These are phyloP conservation scores for Bertia moriformis DNA, from an alignment of 2,329 filamentous ascomycete genomes.

Conservation along the genomic window DNA sequence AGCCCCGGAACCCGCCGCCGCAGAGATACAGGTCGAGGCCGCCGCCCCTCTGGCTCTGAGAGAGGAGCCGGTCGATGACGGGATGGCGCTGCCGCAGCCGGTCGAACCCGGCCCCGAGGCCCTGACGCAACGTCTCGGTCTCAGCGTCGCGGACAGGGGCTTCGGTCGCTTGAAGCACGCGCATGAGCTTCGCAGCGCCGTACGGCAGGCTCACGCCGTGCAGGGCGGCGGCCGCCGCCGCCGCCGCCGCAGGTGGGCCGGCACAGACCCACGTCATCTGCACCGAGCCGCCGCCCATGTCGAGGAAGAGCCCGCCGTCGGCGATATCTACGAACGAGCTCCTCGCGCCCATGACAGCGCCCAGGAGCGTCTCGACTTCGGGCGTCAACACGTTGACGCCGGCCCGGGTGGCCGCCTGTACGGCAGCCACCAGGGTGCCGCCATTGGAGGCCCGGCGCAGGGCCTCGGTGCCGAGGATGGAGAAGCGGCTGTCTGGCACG, in stretches of 20 bases:
- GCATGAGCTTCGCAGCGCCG: conserved; percentile 41
- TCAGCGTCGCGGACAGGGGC: conserved; percentile 26
- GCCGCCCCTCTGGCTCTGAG: conserved; percentile 7
- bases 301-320: conserved; percentile 61
- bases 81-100: conserved; percentile 30
- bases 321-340: conserved; percentile 52
- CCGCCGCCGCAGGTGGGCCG: conserved; percentile 13
- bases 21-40: conserved; percentile 68
- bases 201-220: conserved; percentile 44
- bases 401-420: conserved; percentile 43
- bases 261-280: conserved; percentile 52
- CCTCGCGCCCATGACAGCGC: conserved; percentile 64
- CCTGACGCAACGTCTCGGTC: conserved; percentile 34
- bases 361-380: conserved; percentile 68
- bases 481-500: conserved; percentile 50
- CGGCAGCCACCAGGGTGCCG: conserved; percentile 48
- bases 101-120: conserved; percentile 45
- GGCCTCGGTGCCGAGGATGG: conserved; percentile 76
- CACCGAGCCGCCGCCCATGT: conserved; percentile 63
- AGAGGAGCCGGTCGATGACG: too few species aligned
- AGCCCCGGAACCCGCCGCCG: conserved; percentile 79
- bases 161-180: conserved; percentile 22
- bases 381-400: conserved; percentile 61
- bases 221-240: conserved; percentile 35
- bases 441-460: conserved; percentile 70